Percentiles rank a stretch among this genome's conserved stretches.
Conservation (phyloP, 345 rosid species). For the Lumnitzera racemosa region DNA sequence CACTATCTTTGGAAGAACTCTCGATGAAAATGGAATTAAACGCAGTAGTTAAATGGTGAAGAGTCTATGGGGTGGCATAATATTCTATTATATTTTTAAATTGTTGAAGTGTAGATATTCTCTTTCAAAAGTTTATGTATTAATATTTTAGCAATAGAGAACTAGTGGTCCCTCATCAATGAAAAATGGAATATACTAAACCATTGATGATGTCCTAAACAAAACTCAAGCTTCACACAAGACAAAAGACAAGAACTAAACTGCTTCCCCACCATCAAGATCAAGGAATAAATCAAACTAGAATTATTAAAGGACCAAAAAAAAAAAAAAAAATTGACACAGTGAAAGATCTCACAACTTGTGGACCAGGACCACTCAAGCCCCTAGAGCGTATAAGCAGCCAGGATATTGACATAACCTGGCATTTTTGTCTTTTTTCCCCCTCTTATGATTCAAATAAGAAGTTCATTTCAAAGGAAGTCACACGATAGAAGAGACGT, state of each 20-base stretch:
- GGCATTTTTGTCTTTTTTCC: not conserved
- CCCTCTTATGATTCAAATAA: too few species aligned
- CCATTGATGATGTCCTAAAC: slow-evolving; percentile 1
- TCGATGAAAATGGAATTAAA: too few species aligned
- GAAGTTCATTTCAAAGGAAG: too few species aligned
- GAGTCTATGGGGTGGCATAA: not conserved
- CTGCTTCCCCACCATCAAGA: too few species aligned
- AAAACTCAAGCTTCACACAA: slow-evolving; percentile 3
- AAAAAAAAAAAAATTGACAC: too few species aligned
- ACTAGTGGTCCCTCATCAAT: slow-evolving; percentile 12
- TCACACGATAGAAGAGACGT: too few species aligned
- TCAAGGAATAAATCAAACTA: too few species aligned
- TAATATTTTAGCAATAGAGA: not conserved
- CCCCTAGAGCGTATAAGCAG: not conserved
- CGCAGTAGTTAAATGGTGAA: not conserved
- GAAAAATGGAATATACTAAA: slow-evolving; percentile 1
- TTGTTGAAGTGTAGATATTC: slow-evolving; percentile 3
- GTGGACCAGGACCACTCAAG: slow-evolving; percentile 13
- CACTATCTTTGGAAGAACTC: too few species aligned
- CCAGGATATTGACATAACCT: slow-evolving; percentile 5
- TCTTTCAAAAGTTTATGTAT: not conserved
- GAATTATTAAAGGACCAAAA: not conserved
- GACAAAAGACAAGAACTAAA: slow-evolving; percentile 5
- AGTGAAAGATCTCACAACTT: slow-evolving; percentile 6
- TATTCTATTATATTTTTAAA: too few species aligned